Conservation (phyloP, 139 green algal species). For the Trebouxia sp. region DNA sequence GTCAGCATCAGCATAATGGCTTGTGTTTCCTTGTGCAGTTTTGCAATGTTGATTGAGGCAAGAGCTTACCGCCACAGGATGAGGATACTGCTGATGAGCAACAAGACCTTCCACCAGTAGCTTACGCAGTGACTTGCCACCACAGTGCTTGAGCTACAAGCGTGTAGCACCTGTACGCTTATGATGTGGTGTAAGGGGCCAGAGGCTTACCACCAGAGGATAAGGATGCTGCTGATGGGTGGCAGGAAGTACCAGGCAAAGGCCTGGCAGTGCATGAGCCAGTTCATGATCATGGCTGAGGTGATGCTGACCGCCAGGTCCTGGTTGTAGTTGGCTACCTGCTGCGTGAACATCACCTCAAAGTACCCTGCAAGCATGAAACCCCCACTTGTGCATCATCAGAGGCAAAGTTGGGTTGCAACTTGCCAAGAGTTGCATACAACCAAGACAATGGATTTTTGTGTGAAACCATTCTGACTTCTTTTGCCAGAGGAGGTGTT, state of each 20-base stretch:
- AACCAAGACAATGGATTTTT: no score
- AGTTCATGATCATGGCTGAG: neutral
- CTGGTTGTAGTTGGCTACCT: constrained; percentile 6
- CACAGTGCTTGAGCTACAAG: neutral
- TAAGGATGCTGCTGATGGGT: neutral
- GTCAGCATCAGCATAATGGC: neutral
- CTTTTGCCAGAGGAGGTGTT: no score
- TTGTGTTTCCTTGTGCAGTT: neutral
- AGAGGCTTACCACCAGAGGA: neutral
- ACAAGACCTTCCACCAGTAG: neutral
- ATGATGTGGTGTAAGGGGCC: neutral
- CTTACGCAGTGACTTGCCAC: neutral
- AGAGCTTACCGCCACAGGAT: neutral
- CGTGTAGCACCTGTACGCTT: neutral
- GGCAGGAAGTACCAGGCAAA: constrained; percentile 29
- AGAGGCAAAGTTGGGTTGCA: neutral
- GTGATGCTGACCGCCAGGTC: neutral
- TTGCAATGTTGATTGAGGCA: neutral
- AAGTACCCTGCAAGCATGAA: constrained; percentile 1
- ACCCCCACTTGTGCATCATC: neutral
- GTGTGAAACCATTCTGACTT: no score
- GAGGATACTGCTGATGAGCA: neutral
- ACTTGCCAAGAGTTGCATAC: neutral
- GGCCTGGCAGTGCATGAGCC: neutral
- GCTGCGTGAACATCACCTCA: constrained; percentile 8